These are phyloP conservation scores for Fusarium nisikadoi DNA, from an alignment of 2,329 filamentous ascomycete species.

Conservation along the genomic window DNA sequence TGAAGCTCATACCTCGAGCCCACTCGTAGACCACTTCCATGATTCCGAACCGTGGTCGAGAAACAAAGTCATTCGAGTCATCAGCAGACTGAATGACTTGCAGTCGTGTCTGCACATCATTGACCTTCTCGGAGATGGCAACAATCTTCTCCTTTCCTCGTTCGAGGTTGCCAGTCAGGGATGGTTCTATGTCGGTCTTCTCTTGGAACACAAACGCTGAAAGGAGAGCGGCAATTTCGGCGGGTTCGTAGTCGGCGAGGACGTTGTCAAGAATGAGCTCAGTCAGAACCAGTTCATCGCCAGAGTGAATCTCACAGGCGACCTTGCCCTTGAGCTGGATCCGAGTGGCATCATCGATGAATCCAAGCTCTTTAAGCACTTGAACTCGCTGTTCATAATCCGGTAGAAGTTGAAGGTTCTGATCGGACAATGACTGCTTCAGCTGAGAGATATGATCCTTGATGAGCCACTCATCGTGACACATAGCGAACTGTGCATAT, in stretches of 20 bases:
- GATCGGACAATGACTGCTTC: constrained; percentile 90
- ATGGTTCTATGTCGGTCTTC: constrained; percentile 86
- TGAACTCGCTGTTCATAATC: constrained; percentile 96
- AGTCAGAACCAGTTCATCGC: constrained; percentile 94
- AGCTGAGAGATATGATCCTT: constrained; percentile 91
- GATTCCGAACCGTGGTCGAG: constrained; percentile 86
- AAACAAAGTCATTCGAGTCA: constrained; percentile 92
- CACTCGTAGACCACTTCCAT: constrained; percentile 99
- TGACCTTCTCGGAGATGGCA: constrained; percentile 90
- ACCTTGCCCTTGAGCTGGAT: constrained; percentile 98
- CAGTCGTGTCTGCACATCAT: constrained; percentile 85
- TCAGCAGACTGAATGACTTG: constrained; percentile 93
- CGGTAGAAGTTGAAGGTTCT: constrained; percentile 93
- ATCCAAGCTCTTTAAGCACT: constrained; percentile 90
- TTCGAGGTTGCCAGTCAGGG: constrained; percentile 83
- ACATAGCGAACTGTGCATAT: constrained; percentile 84
- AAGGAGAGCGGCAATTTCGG: constrained; percentile 93
- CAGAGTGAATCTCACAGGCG: constrained; percentile 96
- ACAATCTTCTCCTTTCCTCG: constrained; percentile 87
- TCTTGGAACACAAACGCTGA: constrained; percentile 98
- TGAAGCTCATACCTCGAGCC: constrained; percentile 98
- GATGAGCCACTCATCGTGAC: constrained; percentile 96
- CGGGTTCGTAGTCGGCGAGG: constrained; percentile 91
- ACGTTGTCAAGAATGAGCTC: constrained; percentile 97
- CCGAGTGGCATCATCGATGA: constrained; percentile 86